These are phyloP conservation scores for Cucurbita pepo DNA, from an alignment of 306 rosid species.

Conservation along the genomic window DNA sequence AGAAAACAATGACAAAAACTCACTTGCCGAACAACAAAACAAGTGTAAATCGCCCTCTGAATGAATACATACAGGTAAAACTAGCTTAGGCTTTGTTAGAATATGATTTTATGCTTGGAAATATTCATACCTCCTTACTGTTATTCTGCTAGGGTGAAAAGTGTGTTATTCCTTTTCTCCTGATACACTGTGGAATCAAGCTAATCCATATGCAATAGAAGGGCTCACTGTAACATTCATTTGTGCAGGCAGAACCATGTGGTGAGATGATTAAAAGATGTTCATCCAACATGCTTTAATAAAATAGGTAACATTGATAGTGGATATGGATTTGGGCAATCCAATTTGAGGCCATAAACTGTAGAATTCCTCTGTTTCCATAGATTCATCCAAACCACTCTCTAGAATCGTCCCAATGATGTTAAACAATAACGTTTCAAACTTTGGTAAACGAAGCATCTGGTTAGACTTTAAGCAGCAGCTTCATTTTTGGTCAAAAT, in stretches of 20 bases:
- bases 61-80: conserved; percentile 19
- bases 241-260: background rate
- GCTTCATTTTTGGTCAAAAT: background rate
- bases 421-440: background rate
- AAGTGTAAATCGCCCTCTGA: conserved; percentile 9
- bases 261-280: background rate
- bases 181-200: background rate
- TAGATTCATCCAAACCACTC: background rate
- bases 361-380: background rate
- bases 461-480: background rate
- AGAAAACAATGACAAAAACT: conserved; percentile 34
- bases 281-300: no score
- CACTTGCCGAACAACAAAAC: conserved; percentile 12
- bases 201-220: background rate
- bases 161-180: background rate
- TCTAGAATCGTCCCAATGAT: background rate
- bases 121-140: background rate
- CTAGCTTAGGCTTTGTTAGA: background rate
- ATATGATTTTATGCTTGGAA: background rate
- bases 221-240: background rate
- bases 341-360: background rate
- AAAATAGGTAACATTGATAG: background rate
- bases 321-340: background rate
- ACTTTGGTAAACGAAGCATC: background rate
- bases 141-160: background rate